Evolutionary conservation across 345 rosid genomes (phyloP).

Genomic region (Fremontodendron californicum): DNA sequence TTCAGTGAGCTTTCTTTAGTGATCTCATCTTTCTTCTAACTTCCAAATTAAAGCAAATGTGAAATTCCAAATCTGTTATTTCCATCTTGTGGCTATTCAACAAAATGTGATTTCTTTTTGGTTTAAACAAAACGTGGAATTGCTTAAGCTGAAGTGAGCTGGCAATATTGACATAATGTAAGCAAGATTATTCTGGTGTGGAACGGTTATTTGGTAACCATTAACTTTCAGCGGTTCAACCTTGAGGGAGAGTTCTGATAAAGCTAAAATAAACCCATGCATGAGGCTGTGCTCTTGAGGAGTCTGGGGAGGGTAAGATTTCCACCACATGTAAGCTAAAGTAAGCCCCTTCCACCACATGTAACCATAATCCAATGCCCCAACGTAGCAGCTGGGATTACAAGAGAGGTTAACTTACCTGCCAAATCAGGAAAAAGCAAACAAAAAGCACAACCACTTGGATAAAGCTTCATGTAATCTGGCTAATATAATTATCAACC

Average conservation of each 20-base stretch:
- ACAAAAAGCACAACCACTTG: not conserved
- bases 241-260: not conserved
- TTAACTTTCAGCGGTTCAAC: not conserved
- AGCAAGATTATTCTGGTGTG: not conserved
- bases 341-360: conserved; percentile 86
- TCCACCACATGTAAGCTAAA: no score
- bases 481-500: not conserved
- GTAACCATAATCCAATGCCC: conserved; percentile 89
- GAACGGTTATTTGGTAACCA: not conserved
- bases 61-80: not conserved
- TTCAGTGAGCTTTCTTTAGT: not conserved
- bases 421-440: not conserved
- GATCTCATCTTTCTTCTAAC: not conserved
- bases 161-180: not conserved
- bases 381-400: conserved; percentile 70
- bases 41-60: not conserved
- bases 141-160: not conserved
- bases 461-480: not conserved
- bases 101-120: not conserved
- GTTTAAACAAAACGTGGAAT: not conserved
- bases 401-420: conserved; percentile 54
- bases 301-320: not conserved
- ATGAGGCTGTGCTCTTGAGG: not conserved
- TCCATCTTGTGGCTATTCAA: not conserved
- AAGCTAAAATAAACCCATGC: not conserved